Conservation (phyloP, 2,329 filamentous ascomycete species). For the Huntiella omanensis region DNA sequence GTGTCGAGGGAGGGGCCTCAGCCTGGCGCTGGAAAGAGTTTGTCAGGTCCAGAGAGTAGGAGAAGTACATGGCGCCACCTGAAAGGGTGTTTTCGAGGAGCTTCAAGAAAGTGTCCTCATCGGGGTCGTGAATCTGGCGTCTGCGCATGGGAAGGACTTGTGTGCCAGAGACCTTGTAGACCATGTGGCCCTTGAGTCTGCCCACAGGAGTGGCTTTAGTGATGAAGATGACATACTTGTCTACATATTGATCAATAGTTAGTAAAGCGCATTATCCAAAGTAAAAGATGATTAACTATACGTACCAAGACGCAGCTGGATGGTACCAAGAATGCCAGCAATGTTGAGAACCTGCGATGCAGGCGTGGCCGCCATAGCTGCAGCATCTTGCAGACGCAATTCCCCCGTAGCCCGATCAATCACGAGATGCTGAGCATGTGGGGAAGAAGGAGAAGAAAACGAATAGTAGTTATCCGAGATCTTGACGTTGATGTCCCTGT, state of each 20-base stretch:
- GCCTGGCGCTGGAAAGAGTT: slow-evolving; percentile 93
- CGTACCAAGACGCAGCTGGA: slow-evolving; percentile 79
- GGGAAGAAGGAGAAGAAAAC: slow-evolving; percentile 88
- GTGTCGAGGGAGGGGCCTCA: slow-evolving; percentile 48
- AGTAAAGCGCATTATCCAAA: not conserved
- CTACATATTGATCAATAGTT: slow-evolving; percentile 17
- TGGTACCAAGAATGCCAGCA: slow-evolving; percentile 81
- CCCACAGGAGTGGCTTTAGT: slow-evolving; percentile 86
- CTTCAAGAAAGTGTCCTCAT: slow-evolving; percentile 79
- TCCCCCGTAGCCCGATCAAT: slow-evolving; percentile 88
- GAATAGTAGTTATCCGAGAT: slow-evolving; percentile 83
- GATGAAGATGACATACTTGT: slow-evolving; percentile 95
- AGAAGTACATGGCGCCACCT: slow-evolving; percentile 87
- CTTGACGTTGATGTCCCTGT: slow-evolving; percentile 93
- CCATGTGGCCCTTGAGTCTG: slow-evolving; percentile 82
- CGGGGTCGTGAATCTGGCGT: slow-evolving; percentile 72
- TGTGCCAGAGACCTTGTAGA: slow-evolving; percentile 80
- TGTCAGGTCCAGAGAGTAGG: slow-evolving; percentile 89
- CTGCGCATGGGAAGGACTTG: slow-evolving; percentile 91
- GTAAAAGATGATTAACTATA: slow-evolving; percentile 7
- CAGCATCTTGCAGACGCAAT: slow-evolving; percentile 64
- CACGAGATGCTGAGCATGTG: slow-evolving; percentile 69
- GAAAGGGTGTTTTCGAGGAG: slow-evolving; percentile 69
- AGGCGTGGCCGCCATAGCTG: slow-evolving; percentile 56
- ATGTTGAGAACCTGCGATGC: slow-evolving; percentile 65